These are phyloP conservation scores for Dacryopinax primogenitus DNA, from an alignment of 768 basidiomycete species.

Conservation along the genomic window DNA sequence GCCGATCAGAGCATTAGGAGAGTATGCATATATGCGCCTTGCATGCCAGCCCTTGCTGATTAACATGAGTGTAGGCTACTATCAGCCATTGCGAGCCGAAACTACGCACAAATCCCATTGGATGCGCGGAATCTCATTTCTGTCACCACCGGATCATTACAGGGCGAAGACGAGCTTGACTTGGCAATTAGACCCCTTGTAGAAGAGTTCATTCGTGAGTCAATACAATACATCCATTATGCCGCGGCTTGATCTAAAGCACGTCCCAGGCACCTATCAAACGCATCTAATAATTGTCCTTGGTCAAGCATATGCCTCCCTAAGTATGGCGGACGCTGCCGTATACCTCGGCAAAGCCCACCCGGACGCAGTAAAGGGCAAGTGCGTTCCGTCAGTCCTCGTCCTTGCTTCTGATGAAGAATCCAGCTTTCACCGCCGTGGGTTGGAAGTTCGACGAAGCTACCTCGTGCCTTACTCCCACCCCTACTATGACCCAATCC, in stretches of 20 bases:
- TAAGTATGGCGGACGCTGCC: slow-evolving; percentile 43
- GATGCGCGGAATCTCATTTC: slow-evolving; percentile 35
- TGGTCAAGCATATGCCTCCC: slow-evolving; percentile 50
- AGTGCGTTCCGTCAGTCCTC: slow-evolving; percentile 10
- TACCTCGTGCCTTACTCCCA: background rate
- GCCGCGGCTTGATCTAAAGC: background rate
- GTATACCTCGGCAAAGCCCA: slow-evolving; percentile 41
- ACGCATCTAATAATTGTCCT: slow-evolving; percentile 42
- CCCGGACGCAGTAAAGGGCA: slow-evolving; percentile 28
- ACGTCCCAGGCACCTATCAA: slow-evolving; percentile 44
- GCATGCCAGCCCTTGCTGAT: slow-evolving; percentile 29
- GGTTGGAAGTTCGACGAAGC: slow-evolving; percentile 10
- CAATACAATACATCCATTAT: background rate
- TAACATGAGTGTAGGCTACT: slow-evolving; percentile 39
- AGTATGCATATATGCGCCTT: slow-evolving; percentile 22
- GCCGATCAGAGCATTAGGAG: slow-evolving; percentile 42
- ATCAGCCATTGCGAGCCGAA: slow-evolving; percentile 40
- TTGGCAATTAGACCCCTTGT: slow-evolving; percentile 36
- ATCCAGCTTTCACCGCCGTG: background rate
- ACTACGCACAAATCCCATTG: slow-evolving; percentile 44
- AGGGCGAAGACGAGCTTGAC: slow-evolving; percentile 34
- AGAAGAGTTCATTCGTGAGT: slow-evolving; percentile 42
- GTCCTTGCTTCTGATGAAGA: background rate
- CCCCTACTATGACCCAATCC: background rate
- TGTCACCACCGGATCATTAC: slow-evolving; percentile 33